Evolutionary conservation across 768 basidiomycete species (phyloP).

Genomic region (Solioccasus polychromus): DNA sequence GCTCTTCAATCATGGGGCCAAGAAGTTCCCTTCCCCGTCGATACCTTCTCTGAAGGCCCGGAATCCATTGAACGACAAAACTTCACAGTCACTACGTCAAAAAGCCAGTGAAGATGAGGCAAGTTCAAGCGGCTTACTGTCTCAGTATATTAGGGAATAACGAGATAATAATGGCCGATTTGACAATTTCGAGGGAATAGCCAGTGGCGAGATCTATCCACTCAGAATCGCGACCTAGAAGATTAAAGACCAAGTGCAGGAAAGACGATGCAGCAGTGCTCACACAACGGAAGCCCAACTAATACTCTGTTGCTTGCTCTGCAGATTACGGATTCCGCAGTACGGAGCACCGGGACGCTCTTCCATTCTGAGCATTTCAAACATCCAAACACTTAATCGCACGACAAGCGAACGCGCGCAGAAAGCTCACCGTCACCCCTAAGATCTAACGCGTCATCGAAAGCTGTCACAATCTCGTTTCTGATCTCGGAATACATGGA

Average conservation of each 20-base stretch:
- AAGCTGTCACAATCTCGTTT: slow-evolving; percentile 41
- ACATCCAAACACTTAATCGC: too few species aligned
- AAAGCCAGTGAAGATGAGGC: background rate
- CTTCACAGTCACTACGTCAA: slow-evolving; percentile 5
- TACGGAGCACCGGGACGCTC: slow-evolving; percentile 24
- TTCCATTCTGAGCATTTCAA: slow-evolving; percentile 38
- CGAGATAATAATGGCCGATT: slow-evolving; percentile 15
- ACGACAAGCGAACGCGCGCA: background rate
- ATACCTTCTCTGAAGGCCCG: slow-evolving; percentile 1
- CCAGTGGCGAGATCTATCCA: slow-evolving; percentile 33
- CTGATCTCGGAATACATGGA: slow-evolving; percentile 38
- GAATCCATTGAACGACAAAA: slow-evolving; percentile 11
- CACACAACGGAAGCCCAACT: slow-evolving; percentile 49
- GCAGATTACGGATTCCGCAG: slow-evolving; percentile 35
- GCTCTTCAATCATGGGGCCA: slow-evolving; percentile 23
- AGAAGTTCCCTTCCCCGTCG: slow-evolving; percentile 14
- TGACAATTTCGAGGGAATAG: slow-evolving; percentile 28
- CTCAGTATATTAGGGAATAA: slow-evolving; percentile 33
- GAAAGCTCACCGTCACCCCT: slow-evolving; percentile 10
- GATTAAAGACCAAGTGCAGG: background rate
- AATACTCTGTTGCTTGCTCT: slow-evolving; percentile 45
- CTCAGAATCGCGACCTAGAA: slow-evolving; percentile 28
- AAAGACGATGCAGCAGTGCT: too few species aligned
- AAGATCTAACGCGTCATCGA: slow-evolving; percentile 35
- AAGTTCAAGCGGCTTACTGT: slow-evolving; percentile 20